A percentile compares a stretch with the other conserved stretches of the same genome.
Conservation (phyloP, 306 rosid species). For the Inga laurina region DNA sequence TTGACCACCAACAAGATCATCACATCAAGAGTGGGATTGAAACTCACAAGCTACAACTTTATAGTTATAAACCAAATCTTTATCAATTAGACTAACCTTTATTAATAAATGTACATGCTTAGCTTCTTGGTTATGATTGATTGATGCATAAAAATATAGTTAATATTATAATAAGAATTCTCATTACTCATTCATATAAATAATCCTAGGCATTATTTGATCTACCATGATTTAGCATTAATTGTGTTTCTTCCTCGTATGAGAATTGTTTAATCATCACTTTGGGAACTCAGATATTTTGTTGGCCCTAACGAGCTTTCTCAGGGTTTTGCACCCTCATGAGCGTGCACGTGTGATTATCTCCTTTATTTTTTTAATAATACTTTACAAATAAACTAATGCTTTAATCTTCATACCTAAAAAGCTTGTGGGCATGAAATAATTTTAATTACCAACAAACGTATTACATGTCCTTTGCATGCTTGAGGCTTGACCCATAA, state of each 20-base stretch:
- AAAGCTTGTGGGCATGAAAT: background rate
- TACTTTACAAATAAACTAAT: background rate
- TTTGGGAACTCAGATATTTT: constrained; percentile 21
- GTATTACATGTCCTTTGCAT: background rate
- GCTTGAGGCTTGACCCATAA: background rate
- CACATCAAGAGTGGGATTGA: too few relatives aligned
- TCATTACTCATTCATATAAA: background rate
- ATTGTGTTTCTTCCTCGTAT: background rate
- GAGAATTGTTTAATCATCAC: background rate
- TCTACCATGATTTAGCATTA: constrained; percentile 34
- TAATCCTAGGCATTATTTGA: background rate
- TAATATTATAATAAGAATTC: background rate
- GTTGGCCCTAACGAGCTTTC: background rate
- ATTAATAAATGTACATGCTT: too few relatives aligned
- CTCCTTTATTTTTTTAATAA: constrained; percentile 1
- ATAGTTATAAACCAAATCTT: too few relatives aligned
- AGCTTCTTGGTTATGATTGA: too few relatives aligned
- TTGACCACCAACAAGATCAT: too few relatives aligned
- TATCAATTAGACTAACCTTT: too few relatives aligned
- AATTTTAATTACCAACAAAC: background rate
- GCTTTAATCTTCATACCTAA: background rate
- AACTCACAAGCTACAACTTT: too few relatives aligned
- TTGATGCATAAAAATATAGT: too few relatives aligned
- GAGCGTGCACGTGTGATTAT: constrained; percentile 14
- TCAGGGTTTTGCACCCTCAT: constrained; percentile 3